phyloP scores from a whole-genome alignment of 2,329 filamentous ascomycete species.

The Nemania sp. region DNA sequence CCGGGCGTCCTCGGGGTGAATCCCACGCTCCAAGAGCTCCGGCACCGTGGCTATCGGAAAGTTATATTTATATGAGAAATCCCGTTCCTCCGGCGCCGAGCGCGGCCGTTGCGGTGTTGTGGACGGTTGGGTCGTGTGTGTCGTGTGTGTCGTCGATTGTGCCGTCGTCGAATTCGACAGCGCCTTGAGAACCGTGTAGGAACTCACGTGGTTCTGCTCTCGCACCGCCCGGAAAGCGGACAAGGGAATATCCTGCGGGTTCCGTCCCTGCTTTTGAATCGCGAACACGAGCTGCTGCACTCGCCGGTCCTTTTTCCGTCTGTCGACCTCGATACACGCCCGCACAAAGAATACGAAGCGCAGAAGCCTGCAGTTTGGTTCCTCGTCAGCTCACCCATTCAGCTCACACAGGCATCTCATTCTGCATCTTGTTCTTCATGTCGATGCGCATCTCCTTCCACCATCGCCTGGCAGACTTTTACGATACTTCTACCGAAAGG shows the following conservation, averaged over 20 bases:
- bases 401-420: background rate
- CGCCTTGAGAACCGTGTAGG: conserved; percentile 10
- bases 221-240: conserved; percentile 9
- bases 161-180: background rate
- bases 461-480: no score
- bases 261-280: conserved; percentile 27
- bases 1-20: conserved; percentile 27
- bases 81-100: conserved; percentile 18
- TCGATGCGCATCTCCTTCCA: no score
- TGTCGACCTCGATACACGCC: conserved; percentile 37
- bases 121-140: background rate
- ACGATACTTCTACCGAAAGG: no score
- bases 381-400: no score
- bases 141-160: background rate
- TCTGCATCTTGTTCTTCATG: no score
- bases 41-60: conserved; percentile 21
- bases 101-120: background rate
- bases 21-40: conserved; percentile 20
- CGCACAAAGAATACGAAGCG: conserved; percentile 38
- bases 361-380: conserved; percentile 21
- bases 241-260: conserved; percentile 22
- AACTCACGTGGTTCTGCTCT: conserved; percentile 1
- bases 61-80: conserved; percentile 28
- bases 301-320: conserved; percentile 28
- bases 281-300: conserved; percentile 29